Conservation (phyloP, 345 rosid genomes). For the Clarkia xantiana region DNA sequence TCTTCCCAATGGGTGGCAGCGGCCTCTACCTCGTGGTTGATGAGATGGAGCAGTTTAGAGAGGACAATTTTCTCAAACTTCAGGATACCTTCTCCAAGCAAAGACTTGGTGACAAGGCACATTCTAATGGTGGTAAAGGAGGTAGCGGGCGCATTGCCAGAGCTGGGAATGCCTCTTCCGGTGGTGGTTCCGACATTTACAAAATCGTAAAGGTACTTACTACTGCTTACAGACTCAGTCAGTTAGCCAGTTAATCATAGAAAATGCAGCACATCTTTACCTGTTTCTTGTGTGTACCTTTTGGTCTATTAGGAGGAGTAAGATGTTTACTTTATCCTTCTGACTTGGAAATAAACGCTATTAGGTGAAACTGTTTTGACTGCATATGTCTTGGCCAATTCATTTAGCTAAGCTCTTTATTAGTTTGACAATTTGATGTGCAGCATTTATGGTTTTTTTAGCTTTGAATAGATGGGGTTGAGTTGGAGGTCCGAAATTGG, state of each 20-base stretch:
- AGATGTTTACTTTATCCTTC: no score
- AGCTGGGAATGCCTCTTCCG: slow-evolving; percentile 41
- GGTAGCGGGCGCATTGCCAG: slow-evolving; percentile 70
- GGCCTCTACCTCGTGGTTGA: slow-evolving; percentile 95
- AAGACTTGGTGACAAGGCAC: slow-evolving; percentile 32
- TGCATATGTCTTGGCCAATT: no score
- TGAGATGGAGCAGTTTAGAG: slow-evolving; percentile 85
- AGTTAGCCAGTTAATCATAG: not conserved
- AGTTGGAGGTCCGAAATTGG: no score
- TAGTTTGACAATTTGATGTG: no score
- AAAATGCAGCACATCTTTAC: no score
- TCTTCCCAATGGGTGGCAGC: slow-evolving; percentile 79
- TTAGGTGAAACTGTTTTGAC: no score
- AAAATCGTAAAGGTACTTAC: slow-evolving; percentile 81
- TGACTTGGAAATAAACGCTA: no score
- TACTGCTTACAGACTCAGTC: slow-evolving; percentile 6
- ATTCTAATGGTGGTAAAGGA: slow-evolving; percentile 35
- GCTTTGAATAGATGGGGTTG: no score
- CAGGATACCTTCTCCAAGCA: slow-evolving; percentile 71
- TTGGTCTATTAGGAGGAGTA: no score
- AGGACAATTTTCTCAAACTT: slow-evolving; percentile 83
- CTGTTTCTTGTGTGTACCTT: no score
- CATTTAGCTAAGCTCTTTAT: no score
- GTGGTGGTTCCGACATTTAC: slow-evolving; percentile 75
- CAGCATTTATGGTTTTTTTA: no score